Conservation (phyloP, 2,329 filamentous ascomycete genomes). For the Sordariomycetes sp. region DNA sequence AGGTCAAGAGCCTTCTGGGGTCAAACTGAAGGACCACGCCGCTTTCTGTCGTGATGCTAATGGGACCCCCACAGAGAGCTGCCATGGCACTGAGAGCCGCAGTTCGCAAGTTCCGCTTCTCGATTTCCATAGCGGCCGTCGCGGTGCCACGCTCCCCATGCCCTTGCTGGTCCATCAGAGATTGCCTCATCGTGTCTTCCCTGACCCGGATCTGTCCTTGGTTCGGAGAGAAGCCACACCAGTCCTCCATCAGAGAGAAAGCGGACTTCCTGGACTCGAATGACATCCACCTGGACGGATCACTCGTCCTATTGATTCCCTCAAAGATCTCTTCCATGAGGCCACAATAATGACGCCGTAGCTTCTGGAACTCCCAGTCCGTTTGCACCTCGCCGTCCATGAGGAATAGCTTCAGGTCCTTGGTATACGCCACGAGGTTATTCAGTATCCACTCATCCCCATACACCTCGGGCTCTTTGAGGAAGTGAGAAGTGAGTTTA, state of each 20-base stretch:
- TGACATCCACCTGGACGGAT: slow-evolving; percentile 89
- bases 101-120: slow-evolving; percentile 83
- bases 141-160: slow-evolving; percentile 65
- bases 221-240: slow-evolving; percentile 95
- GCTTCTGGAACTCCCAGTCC: slow-evolving; percentile 86
- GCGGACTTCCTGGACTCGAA: slow-evolving; percentile 94
- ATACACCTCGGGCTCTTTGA: slow-evolving; percentile 68
- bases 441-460: slow-evolving; percentile 84
- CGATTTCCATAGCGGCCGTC: slow-evolving; percentile 89
- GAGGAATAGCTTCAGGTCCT: slow-evolving; percentile 85
- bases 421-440: slow-evolving; percentile 81
- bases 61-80: slow-evolving; percentile 73
- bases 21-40: slow-evolving; percentile 86
- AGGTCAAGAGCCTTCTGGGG: slow-evolving; percentile 80
- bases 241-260: slow-evolving; percentile 96
- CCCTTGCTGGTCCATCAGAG: slow-evolving; percentile 70
- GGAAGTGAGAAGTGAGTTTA: slow-evolving; percentile 82
- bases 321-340: slow-evolving; percentile 89
- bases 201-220: slow-evolving; percentile 70
- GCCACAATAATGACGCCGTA: slow-evolving; percentile 89
- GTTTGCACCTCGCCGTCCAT: slow-evolving; percentile 92
- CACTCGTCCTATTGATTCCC: slow-evolving; percentile 73
- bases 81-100: slow-evolving; percentile 95
- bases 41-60: slow-evolving; percentile 81
- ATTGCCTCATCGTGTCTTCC: slow-evolving; percentile 81